Conservation (phyloP, 768 basidiomycete genomes). For the Mycena kentingensis region DNA sequence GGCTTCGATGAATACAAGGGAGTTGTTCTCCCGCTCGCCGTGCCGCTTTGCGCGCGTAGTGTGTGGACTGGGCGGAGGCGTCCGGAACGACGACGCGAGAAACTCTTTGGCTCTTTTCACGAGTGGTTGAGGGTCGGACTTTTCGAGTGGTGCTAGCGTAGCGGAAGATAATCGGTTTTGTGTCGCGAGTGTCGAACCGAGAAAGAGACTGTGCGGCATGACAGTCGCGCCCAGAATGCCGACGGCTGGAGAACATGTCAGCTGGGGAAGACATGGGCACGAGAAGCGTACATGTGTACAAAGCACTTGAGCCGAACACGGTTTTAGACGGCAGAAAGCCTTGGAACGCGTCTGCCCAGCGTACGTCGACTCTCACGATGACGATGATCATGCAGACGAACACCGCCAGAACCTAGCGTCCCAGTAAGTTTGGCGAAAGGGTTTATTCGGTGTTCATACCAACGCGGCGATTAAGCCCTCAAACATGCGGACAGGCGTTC, state of each 20-base stretch:
- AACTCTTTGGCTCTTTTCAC: constrained; percentile 27
- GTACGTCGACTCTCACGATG: constrained; percentile 65
- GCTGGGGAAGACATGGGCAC: no score
- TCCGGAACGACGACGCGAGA: constrained; percentile 36
- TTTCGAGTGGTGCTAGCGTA: no score
- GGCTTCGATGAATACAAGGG: constrained; percentile 53
- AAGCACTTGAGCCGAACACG: constrained; percentile 53
- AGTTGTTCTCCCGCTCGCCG: constrained; percentile 57
- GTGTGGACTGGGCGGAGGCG: constrained; percentile 37
- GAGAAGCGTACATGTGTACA: constrained; percentile 63
- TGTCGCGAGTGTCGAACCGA: constrained; percentile 84
- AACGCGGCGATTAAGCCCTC: constrained; percentile 63
- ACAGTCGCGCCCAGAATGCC: constrained; percentile 84
- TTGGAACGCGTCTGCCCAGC: constrained; percentile 73
- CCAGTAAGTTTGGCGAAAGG: no score
- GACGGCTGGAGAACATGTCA: constrained; percentile 36
- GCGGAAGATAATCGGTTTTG: no score
- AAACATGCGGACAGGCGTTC: constrained; percentile 66
- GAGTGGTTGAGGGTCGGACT: neutral
- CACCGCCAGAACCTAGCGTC: constrained; percentile 73
- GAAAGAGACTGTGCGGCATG: constrained; percentile 92
- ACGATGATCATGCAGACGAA: constrained; percentile 79
- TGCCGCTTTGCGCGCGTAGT: constrained; percentile 45
- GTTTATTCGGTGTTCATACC: no score
- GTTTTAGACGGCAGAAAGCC: constrained; percentile 76